Percentiles rank a stretch among this genome's conserved stretches.
These are phyloP conservation scores for Acacia melanoxylon DNA, from an alignment of 306 rosid species.

Conservation along the genomic window DNA sequence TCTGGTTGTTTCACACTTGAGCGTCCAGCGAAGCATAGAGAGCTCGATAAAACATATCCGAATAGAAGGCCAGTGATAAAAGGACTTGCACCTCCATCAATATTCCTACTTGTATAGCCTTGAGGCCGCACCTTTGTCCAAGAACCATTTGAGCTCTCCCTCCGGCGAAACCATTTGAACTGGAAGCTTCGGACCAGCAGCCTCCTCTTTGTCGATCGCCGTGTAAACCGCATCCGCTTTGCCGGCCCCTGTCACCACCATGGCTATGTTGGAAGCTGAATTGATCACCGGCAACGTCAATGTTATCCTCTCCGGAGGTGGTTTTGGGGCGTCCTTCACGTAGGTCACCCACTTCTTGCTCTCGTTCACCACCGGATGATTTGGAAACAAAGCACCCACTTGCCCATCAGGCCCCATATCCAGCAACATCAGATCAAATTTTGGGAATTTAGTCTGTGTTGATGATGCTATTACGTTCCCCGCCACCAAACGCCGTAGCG, in stretches of 20 bases:
- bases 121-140: slow-evolving; percentile 65
- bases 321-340: slow-evolving; percentile 65
- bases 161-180: slow-evolving; percentile 54
- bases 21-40: not conserved
- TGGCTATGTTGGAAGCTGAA: slow-evolving; percentile 53
- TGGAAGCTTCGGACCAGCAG: slow-evolving; percentile 40
- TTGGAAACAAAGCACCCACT: slow-evolving; percentile 56
- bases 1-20: too few relatives aligned
- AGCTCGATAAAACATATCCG: not conserved
- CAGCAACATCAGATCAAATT: slow-evolving; percentile 62
- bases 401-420: slow-evolving; percentile 57
- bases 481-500: slow-evolving; percentile 45
- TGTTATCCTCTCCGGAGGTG: slow-evolving; percentile 72
- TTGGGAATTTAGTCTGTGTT: slow-evolving; percentile 46
- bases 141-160: slow-evolving; percentile 59
- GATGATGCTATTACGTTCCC: slow-evolving; percentile 40
- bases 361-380: slow-evolving; percentile 53
- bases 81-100: not conserved
- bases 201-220: slow-evolving; percentile 36
- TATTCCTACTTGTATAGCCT: slow-evolving; percentile 37
- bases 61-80: not conserved
- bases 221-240: slow-evolving; percentile 49
- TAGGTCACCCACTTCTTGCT: slow-evolving; percentile 59
- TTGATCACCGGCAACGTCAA: slow-evolving; percentile 64
- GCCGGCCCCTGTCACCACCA: slow-evolving; percentile 57